These are phyloP conservation scores for Lepiota venenata DNA, from an alignment of 768 basidiomycete genomes.

Conservation along the genomic window DNA sequence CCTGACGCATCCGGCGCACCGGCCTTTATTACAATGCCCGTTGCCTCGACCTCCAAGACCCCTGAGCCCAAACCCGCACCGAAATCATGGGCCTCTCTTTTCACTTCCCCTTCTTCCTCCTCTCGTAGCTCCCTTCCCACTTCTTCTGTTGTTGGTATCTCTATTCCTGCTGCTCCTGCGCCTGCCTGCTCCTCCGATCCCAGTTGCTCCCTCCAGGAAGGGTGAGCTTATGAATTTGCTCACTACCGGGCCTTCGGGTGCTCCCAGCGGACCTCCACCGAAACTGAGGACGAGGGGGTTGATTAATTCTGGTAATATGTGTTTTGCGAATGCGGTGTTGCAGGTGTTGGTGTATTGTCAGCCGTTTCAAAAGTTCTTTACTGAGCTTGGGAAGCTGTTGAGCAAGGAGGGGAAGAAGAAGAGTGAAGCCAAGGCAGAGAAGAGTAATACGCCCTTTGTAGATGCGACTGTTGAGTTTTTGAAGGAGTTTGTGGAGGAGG, in stretches of 20 bases:
- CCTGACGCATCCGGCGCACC: conserved; percentile 12
- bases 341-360: conserved; percentile 87
- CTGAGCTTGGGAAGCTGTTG: conserved; percentile 59
- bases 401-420: conserved; percentile 14
- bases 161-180: conserved; percentile 51
- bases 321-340: conserved; percentile 93
- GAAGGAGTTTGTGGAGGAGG: conserved; percentile 60
- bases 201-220: conserved; percentile 36
- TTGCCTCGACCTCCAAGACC: conserved; percentile 3
- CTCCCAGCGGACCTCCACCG: conserved; percentile 8
- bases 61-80: conserved; percentile 19
- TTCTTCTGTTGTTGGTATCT: conserved; percentile 72
- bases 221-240: conserved; percentile 55
- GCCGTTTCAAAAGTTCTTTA: conserved; percentile 81
- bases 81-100: conserved; percentile 76
- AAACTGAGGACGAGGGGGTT: conserved; percentile 73
- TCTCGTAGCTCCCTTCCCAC: conserved; percentile 53
- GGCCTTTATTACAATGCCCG: conserved; percentile 5
- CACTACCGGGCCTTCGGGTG: conserved; percentile 29
- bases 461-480: conserved; percentile 73
- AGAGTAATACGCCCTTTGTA: conserved; percentile 49
- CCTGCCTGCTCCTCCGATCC: conserved; percentile 19
- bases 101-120: conserved; percentile 44
- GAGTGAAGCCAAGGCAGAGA: conserved; percentile 22
- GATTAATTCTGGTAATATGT: conserved; percentile 95